phyloP scores from a whole-genome alignment of 495 filamentous ascomycete species.

The Corynascus novoguineensis region DNA sequence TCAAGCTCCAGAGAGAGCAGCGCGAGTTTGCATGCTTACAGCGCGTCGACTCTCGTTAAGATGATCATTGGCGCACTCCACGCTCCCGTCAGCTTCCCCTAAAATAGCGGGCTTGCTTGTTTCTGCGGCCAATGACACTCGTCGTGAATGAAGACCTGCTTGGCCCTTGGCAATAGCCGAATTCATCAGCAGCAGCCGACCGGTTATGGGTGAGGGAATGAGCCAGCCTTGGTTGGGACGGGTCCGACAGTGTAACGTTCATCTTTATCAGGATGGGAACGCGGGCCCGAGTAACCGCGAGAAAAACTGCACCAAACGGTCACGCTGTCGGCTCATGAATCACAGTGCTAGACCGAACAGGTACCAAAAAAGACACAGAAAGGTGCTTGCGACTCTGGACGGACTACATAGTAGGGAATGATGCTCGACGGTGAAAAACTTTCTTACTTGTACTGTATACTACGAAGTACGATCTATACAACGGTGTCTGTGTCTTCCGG shows the following conservation, averaged over 20 bases:
- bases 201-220: not conserved
- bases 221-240: not conserved
- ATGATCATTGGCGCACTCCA: conserved; percentile 1
- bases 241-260: not conserved
- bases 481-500: too few species aligned
- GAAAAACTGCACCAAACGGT: conserved; percentile 9
- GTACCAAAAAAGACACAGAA: not conserved
- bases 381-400: too few species aligned
- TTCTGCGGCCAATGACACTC: conserved; percentile 1
- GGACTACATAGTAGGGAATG: too few species aligned
- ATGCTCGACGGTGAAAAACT: too few species aligned
- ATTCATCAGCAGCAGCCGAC: conserved; percentile 4
- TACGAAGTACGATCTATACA: too few species aligned
- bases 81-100: not conserved
- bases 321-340: not conserved
- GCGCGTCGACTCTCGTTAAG: not conserved
- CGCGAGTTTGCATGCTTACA: conserved; percentile 5
- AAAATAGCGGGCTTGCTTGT: conserved; percentile 4
- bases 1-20: too few species aligned
- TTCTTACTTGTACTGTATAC: too few species aligned
- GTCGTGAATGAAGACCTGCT: not conserved
- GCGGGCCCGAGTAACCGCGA: conserved; percentile 23
- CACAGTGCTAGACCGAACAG: not conserved
- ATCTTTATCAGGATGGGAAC: conserved; percentile 5
- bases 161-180: conserved; percentile 22